A percentile compares a stretch with the other conserved stretches of the same genome.
These are phyloP conservation scores for Mortierella sp. DNA, from an alignment of 371 early-diverging fungal species.

Conservation along the genomic window DNA sequence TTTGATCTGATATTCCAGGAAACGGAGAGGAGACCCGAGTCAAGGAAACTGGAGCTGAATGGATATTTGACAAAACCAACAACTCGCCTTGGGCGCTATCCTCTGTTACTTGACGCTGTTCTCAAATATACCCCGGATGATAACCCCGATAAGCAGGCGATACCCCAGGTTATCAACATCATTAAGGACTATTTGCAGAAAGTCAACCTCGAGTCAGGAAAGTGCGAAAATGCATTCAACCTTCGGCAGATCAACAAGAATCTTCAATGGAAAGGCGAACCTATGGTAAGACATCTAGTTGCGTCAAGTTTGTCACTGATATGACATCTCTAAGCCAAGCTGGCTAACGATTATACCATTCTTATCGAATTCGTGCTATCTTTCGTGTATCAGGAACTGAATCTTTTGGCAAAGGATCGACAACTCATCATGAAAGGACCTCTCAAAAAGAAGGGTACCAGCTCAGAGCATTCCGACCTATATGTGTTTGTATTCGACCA, in stretches of 20 bases:
- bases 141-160: slow-evolving; percentile 79
- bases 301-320: no score
- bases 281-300: slow-evolving; percentile 47
- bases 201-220: slow-evolving; percentile 89
- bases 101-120: slow-evolving; percentile 84
- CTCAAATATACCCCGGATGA: slow-evolving; percentile 85
- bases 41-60: slow-evolving; percentile 83
- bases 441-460: slow-evolving; percentile 77
- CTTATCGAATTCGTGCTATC: neutral
- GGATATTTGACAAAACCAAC: slow-evolving; percentile 89
- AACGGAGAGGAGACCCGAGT: slow-evolving; percentile 79
- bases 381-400: slow-evolving; percentile 66
- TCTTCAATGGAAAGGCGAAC: slow-evolving; percentile 63
- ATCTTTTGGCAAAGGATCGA: slow-evolving; percentile 75
- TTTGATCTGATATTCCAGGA: slow-evolving; percentile 53
- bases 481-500: slow-evolving; percentile 90
- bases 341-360: no score
- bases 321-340: no score
- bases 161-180: slow-evolving; percentile 66
- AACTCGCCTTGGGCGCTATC: slow-evolving; percentile 90
- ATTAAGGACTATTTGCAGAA: slow-evolving; percentile 76
- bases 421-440: slow-evolving; percentile 83
- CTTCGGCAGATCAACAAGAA: slow-evolving; percentile 68
- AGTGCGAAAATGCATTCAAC: slow-evolving; percentile 81
- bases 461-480: slow-evolving; percentile 74